Base-by-base conservation (phyloP, 2,329 filamentous ascomycete species). In the Aspergillus brasiliensis region DNA sequence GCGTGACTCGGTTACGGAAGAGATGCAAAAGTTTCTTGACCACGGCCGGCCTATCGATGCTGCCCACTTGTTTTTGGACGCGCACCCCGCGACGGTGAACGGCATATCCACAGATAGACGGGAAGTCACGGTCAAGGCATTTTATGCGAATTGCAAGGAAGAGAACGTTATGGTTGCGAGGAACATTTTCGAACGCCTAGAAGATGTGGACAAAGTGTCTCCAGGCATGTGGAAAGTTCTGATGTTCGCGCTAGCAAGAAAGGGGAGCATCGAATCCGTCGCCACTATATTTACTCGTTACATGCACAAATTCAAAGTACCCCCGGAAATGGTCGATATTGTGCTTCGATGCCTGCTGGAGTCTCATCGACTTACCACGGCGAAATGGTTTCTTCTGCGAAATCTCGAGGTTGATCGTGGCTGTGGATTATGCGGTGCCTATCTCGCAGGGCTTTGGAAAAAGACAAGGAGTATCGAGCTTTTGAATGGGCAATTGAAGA, bases 161-260 rank as follows among this genome's bases (percentile, higher is more conserved):
- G 71, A 71, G 5, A 78, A 78, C 47, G 67, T 76, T 1, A 76
- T 73, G 52, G 67, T 77, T 10, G 77, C 77, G n/a, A 65, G 73
- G 28, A 71, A 65, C 51, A 47, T 78, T 2, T 79, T 78, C 52
- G 58, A 71, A 19, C 71, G 72, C 19, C 58, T 78, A 53, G 71
- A 76, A 51, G 63, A 65, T 19, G 62, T 76, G 48, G 68, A 72
- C 44, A 60, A 66, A 17, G 61, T 78, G 6, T 71, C 73, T 13
- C 64, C 62, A 8, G 61, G 66, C 13, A 70, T 78, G 63, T 79
- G 77, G 77, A 71, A 72, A 51, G 65, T 71, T 11, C 57, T 79
- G 64, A 70, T 79, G 44, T 65, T 74, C 56, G 60, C 71, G 11
- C 62, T 78, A 55, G 73, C 73, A 11, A 76, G 71, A 53, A 69